Base-by-base conservation (phyloP, 805 yeast species). In the Candida michaelii region DNA sequence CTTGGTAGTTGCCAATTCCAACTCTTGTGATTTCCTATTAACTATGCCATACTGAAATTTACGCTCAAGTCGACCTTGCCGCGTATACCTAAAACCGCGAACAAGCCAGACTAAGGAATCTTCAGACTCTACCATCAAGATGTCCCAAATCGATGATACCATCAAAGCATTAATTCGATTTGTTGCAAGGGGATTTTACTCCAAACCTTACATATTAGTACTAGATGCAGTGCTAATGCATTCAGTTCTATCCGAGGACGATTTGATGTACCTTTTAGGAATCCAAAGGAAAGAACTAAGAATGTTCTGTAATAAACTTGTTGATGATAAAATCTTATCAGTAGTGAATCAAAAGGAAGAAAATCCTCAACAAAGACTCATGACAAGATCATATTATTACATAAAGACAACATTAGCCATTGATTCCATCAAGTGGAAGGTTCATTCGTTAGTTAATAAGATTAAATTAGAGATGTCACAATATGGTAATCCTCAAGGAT, bases 391-490 rank as follows among this genome's bases (percentile, higher is more conserved):
- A 2, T 89, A 89, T 55, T 93, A 84, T 65, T 93, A 79, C 62
- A 83, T 91, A 42, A 96, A 89, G 58, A 80, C 79, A 59, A 88
- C 97, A 2, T 96, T 89, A 61, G 95, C 98, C 0, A 87, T 93
- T 30, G 99, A 93, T 65, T 81, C 97, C 3, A 81, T 93, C 59
- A 93, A 93, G 64, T 93, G 98, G 98, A 89, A 90, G 58, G 86
- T 91, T 45, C 96, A 91, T 60, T 79, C 86, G 36, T 76, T 93
- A 19, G 97, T 88, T 11, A 83, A 83, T 52, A 62, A 74, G 42
- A 73, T 90, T 43, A 88, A 88, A 57, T 87, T 85, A 49, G 95
- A 89, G 55, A 77, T 91, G 66, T 82, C 88, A 39, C 85, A 82
- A 49, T 86, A 84, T 54, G 82, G 89, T 18, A 90, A 89, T 52